These are phyloP conservation scores for Chionographis japonica DNA, from an alignment of 106 monocot species.

Conservation along the genomic window DNA sequence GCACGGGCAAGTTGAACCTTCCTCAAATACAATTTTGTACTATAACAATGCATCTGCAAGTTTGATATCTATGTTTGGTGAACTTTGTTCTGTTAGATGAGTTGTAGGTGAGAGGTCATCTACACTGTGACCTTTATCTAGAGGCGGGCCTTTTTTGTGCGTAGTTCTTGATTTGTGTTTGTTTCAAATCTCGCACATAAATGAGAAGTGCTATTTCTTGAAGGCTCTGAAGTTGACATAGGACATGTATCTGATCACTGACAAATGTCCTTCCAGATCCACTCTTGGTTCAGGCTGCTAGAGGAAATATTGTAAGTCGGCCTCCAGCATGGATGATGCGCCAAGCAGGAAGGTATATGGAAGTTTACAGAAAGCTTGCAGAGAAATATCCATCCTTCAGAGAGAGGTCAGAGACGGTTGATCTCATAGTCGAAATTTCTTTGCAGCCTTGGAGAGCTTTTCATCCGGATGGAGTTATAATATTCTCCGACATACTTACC, in stretches of 20 bases:
- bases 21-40: no score
- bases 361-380: slow-evolving; percentile 74
- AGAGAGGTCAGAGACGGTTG: slow-evolving; percentile 85
- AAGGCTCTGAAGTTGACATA: no score
- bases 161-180: no score
- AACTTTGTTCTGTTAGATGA: no score
- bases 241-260: background rate
- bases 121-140: no score
- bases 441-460: slow-evolving; percentile 97
- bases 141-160: no score
- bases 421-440: slow-evolving; percentile 95
- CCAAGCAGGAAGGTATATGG: slow-evolving; percentile 98
- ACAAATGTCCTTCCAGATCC: slow-evolving; percentile 52
- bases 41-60: no score
- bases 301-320: slow-evolving; percentile 47
- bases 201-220: no score
- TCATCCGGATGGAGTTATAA: slow-evolving; percentile 86
- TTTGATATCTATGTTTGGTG: no score
- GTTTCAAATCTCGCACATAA: no score
- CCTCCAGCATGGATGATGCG: slow-evolving; percentile 99
- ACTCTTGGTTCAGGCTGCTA: slow-evolving; percentile 79
- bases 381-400: slow-evolving; percentile 84
- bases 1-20: no score
- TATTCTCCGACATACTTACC: slow-evolving; percentile 97
- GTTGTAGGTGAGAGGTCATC: no score